These are phyloP conservation scores for Colletotrichum karsti DNA, from an alignment of 2,329 filamentous ascomycete genomes.

Conservation along the genomic window DNA sequence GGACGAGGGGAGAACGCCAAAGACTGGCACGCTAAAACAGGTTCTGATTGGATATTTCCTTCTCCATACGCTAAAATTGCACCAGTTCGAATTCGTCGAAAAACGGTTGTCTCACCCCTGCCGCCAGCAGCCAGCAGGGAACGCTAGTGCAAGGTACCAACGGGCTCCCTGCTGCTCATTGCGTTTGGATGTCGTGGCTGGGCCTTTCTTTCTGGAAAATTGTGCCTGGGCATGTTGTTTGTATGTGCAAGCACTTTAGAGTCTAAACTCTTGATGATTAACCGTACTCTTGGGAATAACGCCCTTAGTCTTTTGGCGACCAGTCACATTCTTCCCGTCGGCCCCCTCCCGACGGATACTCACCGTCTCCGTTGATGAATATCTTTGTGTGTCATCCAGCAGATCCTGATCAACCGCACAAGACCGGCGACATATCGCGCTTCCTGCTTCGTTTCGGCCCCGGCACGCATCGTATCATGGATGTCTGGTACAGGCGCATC, in stretches of 20 bases:
- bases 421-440: background rate
- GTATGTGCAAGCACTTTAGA: too few species aligned
- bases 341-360: background rate
- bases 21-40: background rate
- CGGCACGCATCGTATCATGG: conserved; percentile 16
- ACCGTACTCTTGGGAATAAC: background rate
- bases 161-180: background rate
- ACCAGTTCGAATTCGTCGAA: conserved; percentile 17
- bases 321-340: background rate
- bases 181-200: background rate
- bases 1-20: too few species aligned
- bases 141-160: conserved; percentile 15
- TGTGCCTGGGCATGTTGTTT: background rate
- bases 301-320: background rate
- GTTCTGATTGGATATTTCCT: background rate
- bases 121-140: conserved; percentile 4
- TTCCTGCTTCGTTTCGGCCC: conserved; percentile 1
- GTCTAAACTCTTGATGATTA: too few species aligned
- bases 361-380: background rate
- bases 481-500: conserved; percentile 18
- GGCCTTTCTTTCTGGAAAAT: background rate
- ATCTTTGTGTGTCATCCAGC: background rate
- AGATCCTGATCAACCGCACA: background rate
- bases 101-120: conserved; percentile 28
- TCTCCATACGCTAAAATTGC: conserved; percentile 11